These are phyloP conservation scores for Clausena lansium DNA, from an alignment of 345 rosid genomes.

Conservation along the genomic window DNA sequence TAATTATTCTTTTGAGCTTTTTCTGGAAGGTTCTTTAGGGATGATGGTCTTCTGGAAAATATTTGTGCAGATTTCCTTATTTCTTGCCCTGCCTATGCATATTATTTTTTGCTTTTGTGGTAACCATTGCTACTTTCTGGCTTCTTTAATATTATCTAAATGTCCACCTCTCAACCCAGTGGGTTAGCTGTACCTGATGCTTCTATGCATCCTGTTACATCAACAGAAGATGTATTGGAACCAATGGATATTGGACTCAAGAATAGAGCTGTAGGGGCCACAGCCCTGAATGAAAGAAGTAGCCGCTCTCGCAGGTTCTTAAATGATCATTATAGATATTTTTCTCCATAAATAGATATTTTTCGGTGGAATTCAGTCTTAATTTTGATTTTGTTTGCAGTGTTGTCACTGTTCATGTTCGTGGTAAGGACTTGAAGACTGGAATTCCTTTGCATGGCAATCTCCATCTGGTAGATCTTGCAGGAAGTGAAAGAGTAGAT, in stretches of 20 bases:
- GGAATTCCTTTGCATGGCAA: conserved; percentile 57
- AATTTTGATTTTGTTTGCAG: conserved; percentile 37
- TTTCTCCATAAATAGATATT: not conserved
- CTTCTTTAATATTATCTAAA: too few species aligned
- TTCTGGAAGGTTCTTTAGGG: not conserved
- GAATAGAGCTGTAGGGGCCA: too few species aligned
- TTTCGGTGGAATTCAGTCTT: conserved; percentile 1
- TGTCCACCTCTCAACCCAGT: conserved; percentile 43
- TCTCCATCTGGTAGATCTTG: conserved; percentile 93
- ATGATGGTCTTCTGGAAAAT: not conserved
- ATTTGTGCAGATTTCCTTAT: not conserved
- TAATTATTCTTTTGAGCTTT: too few species aligned
- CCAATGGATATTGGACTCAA: too few species aligned
- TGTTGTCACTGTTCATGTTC: conserved; percentile 80
- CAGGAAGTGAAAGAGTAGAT: conserved; percentile 98
- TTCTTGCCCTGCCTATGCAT: not conserved
- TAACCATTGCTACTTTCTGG: conserved; percentile 42
- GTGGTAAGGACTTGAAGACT: conserved; percentile 66
- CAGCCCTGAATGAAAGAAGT: too few species aligned
- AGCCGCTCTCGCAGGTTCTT: too few species aligned
- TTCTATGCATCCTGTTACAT: conserved; percentile 60
- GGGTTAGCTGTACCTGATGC: conserved; percentile 98
- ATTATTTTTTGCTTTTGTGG: not conserved
- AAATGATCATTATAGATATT: too few species aligned
- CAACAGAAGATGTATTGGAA: too few species aligned